Conservation (phyloP, 2,329 filamentous ascomycete genomes). For the Elsinoe batatas region DNA sequence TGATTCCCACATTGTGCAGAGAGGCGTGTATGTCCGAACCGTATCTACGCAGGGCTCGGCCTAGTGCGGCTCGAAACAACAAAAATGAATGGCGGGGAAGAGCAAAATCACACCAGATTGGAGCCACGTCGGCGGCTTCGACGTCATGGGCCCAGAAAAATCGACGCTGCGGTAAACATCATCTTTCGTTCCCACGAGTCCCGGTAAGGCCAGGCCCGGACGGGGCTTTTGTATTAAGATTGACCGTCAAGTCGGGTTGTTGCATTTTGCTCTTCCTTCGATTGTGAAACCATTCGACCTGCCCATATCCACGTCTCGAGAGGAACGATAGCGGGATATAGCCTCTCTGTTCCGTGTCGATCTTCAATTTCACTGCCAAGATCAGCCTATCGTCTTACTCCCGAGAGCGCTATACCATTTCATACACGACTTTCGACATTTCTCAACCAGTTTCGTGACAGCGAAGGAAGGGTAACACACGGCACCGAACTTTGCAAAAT, state of each 20-base stretch:
- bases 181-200: neutral
- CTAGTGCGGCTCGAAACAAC: constrained; percentile 4
- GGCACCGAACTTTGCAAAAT: neutral
- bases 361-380: neutral
- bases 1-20: constrained; percentile 1
- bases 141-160: constrained; percentile 6
- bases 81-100: neutral
- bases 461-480: neutral
- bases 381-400: neutral
- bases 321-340: neutral
- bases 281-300: constrained; percentile 11
- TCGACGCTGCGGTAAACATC: neutral
- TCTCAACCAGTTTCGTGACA: neutral
- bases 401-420: neutral
- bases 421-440: neutral
- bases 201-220: constrained; percentile 2
- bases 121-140: constrained; percentile 4
- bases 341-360: neutral
- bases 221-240: neutral
- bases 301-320: neutral
- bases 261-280: neutral
- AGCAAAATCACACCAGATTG: neutral
- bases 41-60: neutral
- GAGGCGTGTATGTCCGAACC: neutral
- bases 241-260: neutral